Evolutionary conservation across 495 filamentous ascomycete genomes (phyloP).

Genomic region (Barbatosphaeria neglecta): DNA sequence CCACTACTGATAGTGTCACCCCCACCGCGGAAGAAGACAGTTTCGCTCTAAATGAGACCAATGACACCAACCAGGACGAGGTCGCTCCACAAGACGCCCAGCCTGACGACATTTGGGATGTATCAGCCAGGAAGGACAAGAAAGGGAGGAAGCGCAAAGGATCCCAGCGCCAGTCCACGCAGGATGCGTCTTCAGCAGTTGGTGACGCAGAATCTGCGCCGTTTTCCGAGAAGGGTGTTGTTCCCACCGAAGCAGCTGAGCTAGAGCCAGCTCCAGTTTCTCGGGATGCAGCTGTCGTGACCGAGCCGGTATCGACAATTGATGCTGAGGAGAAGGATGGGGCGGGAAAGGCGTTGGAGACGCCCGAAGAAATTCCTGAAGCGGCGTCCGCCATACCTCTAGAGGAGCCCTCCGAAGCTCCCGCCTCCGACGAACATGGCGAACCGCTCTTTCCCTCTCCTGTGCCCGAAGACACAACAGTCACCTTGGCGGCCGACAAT

Average conservation of each 20-base stretch:
- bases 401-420: background rate
- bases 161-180: background rate
- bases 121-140: conserved; percentile 15
- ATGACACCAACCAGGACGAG: background rate
- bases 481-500: background rate
- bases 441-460: too few relatives aligned
- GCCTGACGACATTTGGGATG: conserved; percentile 2
- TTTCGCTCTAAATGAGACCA: background rate
- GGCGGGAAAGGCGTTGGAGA: background rate
- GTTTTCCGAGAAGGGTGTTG: too few relatives aligned
- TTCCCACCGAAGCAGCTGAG: too few relatives aligned
- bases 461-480: background rate
- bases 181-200: background rate
- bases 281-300: background rate
- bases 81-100: background rate
- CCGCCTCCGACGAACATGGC: too few relatives aligned
- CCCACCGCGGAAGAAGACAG: background rate
- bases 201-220: too few relatives aligned
- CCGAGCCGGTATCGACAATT: background rate
- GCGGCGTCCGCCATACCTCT: background rate
- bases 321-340: background rate
- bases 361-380: background rate
- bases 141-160: conserved; percentile 13
- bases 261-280: too few relatives aligned
- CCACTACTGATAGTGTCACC: background rate